Evolutionary conservation across 139 green algal species (phyloP), one percentile per base, ranked within the genome.

Genomic region (Chlorella sp.): DNA sequence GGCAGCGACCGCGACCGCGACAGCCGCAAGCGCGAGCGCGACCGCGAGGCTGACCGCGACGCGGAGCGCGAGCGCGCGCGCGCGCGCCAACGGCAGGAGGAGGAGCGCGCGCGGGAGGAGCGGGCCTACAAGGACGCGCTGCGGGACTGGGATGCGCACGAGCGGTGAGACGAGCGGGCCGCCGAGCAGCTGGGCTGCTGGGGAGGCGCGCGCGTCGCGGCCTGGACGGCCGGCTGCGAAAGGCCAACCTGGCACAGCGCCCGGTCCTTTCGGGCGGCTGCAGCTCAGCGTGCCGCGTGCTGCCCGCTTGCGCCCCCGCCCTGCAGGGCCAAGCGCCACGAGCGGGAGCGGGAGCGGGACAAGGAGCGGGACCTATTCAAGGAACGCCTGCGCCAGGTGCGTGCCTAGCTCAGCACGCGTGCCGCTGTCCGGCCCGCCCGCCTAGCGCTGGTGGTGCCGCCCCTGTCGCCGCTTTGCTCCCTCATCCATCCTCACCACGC

Each of bases 81-180:
- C 12, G 81, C 91, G 64, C 81, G 77, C 56, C 73, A 88, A 53
- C 77, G 77, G 3, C 83, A 91, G 66, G 72, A 75, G 14, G 81
- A 83, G 65, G 61, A 61, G 35, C 64, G 80, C 33, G 35, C 66
- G 48, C 56, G 56, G 5, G 71, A 67, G 1, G 86, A 93, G 58
- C 76, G 80, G 1, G 79, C 73, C 14, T 93, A 91, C 63, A 73
- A 86, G 2, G 63, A 81, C 7, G 71, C 66, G n/a, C 29, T 89
- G 65, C 67, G 78, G 12, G 74, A 89, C 36, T 95, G 88, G 91
- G 88, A 93, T 66, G 75, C 46, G 25, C 33, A 68, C 9, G 82
- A 87, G 58, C 68, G 82, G 82, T 87, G 64, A 60, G 73, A 29
- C 35, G 8, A 42, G 59, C 59, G 27, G 59, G n/a, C n/a, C n/a